phyloP scores from a whole-genome alignment of 768 basidiomycete species.

The Hypsizygus marmoreus region DNA sequence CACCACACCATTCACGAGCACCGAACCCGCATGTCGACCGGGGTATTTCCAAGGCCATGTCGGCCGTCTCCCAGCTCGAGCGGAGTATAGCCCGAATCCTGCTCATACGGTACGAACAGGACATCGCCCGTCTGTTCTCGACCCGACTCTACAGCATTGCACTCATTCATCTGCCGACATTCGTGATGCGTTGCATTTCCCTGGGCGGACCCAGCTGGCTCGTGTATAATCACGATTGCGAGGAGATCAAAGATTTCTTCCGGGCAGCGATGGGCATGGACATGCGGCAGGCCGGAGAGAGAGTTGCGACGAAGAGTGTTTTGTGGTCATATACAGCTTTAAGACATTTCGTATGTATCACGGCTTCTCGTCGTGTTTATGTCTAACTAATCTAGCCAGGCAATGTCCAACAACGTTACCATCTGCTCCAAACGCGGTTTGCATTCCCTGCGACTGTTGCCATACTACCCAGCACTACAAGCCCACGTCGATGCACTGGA shows the following conservation, averaged over 20 bases:
- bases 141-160: slow-evolving; percentile 67
- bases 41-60: slow-evolving; percentile 54
- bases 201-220: slow-evolving; percentile 70
- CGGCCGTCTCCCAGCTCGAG: slow-evolving; percentile 67
- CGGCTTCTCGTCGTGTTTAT: slow-evolving; percentile 14
- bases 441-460: slow-evolving; percentile 66
- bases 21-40: slow-evolving; percentile 55
- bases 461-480: slow-evolving; percentile 59
- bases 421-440: slow-evolving; percentile 67
- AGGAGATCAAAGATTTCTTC: slow-evolving; percentile 77
- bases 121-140: slow-evolving; percentile 74
- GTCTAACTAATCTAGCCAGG: slow-evolving; percentile 38
- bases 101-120: slow-evolving; percentile 70
- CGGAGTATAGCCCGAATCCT: slow-evolving; percentile 69
- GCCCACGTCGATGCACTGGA: slow-evolving; percentile 64
- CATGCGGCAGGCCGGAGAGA: slow-evolving; percentile 74
- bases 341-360: slow-evolving; percentile 64
- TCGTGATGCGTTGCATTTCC: slow-evolving; percentile 64
- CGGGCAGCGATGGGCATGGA: slow-evolving; percentile 73
- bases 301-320: slow-evolving; percentile 79
- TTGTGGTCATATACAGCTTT: slow-evolving; percentile 80
- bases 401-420: slow-evolving; percentile 67
- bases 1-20: slow-evolving; percentile 31
- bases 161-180: slow-evolving; percentile 65
- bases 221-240: slow-evolving; percentile 63